These are phyloP conservation scores for Aquanectria penicillioides DNA, from an alignment of 2,329 filamentous ascomycete genomes.

Conservation along the genomic window DNA sequence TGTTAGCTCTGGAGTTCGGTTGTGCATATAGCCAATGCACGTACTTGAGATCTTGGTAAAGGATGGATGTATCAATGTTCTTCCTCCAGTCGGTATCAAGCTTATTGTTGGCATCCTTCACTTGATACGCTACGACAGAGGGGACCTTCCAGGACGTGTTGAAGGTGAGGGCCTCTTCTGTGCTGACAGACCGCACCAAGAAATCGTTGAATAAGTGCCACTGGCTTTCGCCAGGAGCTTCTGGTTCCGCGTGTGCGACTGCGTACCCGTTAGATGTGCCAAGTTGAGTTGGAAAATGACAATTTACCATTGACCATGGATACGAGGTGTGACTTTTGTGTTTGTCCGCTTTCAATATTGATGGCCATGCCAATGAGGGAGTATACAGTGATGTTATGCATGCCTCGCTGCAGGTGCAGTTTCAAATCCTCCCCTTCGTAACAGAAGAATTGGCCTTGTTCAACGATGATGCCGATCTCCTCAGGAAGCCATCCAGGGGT, in stretches of 20 bases:
- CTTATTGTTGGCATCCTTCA: conserved; percentile 81
- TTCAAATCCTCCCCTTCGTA: conserved; percentile 93
- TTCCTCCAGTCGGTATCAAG: conserved; percentile 90
- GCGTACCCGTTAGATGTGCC: conserved; percentile 36
- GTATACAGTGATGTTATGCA: conserved; percentile 86
- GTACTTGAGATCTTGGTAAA: conserved; percentile 77
- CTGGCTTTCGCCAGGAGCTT: conserved; percentile 69
- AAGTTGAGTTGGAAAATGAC: neutral
- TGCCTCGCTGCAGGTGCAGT: conserved; percentile 79
- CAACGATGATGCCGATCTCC: conserved; percentile 91
- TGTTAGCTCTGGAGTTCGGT: no score
- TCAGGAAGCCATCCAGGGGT: conserved; percentile 91
- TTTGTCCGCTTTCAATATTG: conserved; percentile 86
- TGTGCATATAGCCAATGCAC: conserved; percentile 30
- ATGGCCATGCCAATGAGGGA: conserved; percentile 90
- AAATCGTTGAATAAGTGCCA: conserved; percentile 99
- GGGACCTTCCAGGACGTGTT: conserved; percentile 93
- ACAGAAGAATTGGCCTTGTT: conserved; percentile 92
- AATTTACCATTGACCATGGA: conserved; percentile 82
- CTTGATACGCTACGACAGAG: conserved; percentile 86
- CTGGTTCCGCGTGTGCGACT: conserved; percentile 74
- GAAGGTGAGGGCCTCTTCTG: conserved; percentile 88
- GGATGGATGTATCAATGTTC: conserved; percentile 81
- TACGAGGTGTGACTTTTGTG: conserved; percentile 90
- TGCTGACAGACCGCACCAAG: conserved; percentile 81